Conservation (phyloP, 768 basidiomycete species). For the Psilocybe cubensis region DNA sequence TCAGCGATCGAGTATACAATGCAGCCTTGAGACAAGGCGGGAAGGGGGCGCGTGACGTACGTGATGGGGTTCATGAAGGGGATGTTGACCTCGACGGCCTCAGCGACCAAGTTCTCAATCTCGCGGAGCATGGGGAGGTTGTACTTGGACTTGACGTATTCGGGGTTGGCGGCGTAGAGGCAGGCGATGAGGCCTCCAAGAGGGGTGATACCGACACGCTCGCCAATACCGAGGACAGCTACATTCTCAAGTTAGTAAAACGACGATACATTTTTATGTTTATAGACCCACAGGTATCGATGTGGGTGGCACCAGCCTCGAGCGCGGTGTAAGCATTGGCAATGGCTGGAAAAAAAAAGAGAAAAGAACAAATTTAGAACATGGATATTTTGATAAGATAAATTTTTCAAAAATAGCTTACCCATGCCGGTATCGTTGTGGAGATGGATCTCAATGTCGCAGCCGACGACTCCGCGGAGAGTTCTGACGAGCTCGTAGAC, state of each 20-base stretch:
- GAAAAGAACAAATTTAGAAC: not conserved
- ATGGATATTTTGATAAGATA: not conserved
- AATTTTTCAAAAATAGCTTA: slow-evolving; percentile 36
- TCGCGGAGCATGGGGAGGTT: slow-evolving; percentile 97
- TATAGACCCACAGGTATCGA: slow-evolving; percentile 85
- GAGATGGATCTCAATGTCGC: slow-evolving; percentile 97
- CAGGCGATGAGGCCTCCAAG: slow-evolving; percentile 97
- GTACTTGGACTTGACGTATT: slow-evolving; percentile 99
- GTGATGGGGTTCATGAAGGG: slow-evolving; percentile 98
- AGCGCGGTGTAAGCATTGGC: slow-evolving; percentile 98
- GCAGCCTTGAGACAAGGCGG: not conserved
- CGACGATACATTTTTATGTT: slow-evolving; percentile 9
- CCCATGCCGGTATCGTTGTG: slow-evolving; percentile 99
- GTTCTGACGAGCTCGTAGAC: slow-evolving; percentile 98
- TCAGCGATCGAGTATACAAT: slow-evolving; percentile 6
- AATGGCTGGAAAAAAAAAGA: slow-evolving; percentile 56
- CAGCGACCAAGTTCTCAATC: slow-evolving; percentile 98
- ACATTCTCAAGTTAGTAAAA: not conserved
- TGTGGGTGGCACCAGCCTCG: slow-evolving; percentile 98
- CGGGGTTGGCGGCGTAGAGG: slow-evolving; percentile 95
- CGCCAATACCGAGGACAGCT: slow-evolving; percentile 97
- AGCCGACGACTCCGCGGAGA: slow-evolving; percentile 91
- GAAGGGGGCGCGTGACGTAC: no score
- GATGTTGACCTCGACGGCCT: slow-evolving; percentile 96
- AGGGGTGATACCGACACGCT: slow-evolving; percentile 98